Conservation (phyloP, 2,329 filamentous ascomycete species). For the Allantophomopsis cytisporea region DNA sequence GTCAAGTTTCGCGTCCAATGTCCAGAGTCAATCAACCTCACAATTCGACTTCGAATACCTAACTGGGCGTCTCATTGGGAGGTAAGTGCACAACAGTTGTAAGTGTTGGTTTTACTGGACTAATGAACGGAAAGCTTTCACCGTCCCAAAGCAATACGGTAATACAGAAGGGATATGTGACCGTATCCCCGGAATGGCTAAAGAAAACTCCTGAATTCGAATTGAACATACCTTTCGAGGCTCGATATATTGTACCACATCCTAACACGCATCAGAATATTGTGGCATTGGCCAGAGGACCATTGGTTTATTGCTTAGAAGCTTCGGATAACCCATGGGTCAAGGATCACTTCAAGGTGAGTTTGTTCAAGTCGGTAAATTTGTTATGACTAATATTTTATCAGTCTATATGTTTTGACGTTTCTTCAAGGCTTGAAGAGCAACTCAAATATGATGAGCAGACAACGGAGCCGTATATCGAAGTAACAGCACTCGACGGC, state of each 20-base stretch:
- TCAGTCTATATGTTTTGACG: not conserved
- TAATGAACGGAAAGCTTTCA: slow-evolving; percentile 2
- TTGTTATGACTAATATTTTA: not conserved
- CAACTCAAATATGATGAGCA: not conserved
- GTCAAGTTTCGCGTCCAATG: slow-evolving; percentile 28
- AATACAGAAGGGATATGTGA: slow-evolving; percentile 34
- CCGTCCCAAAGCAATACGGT: slow-evolving; percentile 8
- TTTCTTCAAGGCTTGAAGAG: not conserved
- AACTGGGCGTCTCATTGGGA: slow-evolving; percentile 26
- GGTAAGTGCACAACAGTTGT: slow-evolving; percentile 7
- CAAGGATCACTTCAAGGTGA: slow-evolving; percentile 35
- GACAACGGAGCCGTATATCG: slow-evolving; percentile 2
- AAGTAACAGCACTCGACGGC: slow-evolving; percentile 3
- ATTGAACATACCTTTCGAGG: slow-evolving; percentile 29
- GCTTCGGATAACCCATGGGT: slow-evolving; percentile 43
- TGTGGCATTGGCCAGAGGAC: slow-evolving; percentile 38
- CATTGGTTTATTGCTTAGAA: slow-evolving; percentile 46
- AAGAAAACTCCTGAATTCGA: slow-evolving; percentile 25
- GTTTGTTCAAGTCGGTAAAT: not conserved
- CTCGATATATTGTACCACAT: slow-evolving; percentile 35
- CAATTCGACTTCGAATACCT: slow-evolving; percentile 35
- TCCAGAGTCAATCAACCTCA: slow-evolving; percentile 16
- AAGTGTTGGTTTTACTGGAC: not conserved
- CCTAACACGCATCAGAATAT: slow-evolving; percentile 42
- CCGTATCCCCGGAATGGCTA: slow-evolving; percentile 26